Evolutionary conservation across 2,329 filamentous ascomycete species (phyloP).

Genomic region (Aspergillus felis): DNA sequence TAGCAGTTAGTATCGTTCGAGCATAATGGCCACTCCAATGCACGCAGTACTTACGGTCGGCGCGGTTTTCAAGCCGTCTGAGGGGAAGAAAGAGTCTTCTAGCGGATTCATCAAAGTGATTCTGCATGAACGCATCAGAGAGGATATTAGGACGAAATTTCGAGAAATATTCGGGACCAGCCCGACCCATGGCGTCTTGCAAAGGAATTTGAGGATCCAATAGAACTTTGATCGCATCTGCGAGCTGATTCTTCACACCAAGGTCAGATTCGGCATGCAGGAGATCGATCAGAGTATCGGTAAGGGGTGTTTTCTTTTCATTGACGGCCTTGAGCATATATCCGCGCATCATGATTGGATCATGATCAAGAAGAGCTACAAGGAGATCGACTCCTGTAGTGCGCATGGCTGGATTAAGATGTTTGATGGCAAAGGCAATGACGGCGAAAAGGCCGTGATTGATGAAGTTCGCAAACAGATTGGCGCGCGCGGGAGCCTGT

Average conservation of each 20-base stretch:
- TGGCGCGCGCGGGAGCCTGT: slow-evolving; percentile 74
- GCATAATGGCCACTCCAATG: neutral
- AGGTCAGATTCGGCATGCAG: slow-evolving; percentile 87
- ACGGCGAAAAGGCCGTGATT: slow-evolving; percentile 81
- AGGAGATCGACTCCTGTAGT: slow-evolving; percentile 92
- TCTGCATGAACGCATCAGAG: slow-evolving; percentile 78
- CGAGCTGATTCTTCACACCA: slow-evolving; percentile 91
- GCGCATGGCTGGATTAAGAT: slow-evolving; percentile 76
- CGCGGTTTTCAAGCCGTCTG: slow-evolving; percentile 68
- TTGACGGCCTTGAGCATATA: slow-evolving; percentile 90
- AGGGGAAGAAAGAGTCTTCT: slow-evolving; percentile 82
- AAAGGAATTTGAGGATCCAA: slow-evolving; percentile 67
- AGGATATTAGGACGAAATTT: slow-evolving; percentile 67
- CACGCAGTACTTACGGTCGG: slow-evolving; percentile 43
- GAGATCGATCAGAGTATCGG: slow-evolving; percentile 88
- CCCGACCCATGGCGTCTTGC: slow-evolving; percentile 56
- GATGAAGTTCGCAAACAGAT: slow-evolving; percentile 86
- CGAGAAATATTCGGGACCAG: slow-evolving; percentile 64
- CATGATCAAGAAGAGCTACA: slow-evolving; percentile 91
- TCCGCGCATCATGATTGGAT: slow-evolving; percentile 86
- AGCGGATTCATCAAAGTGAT: slow-evolving; percentile 86
- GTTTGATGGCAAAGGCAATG: slow-evolving; percentile 85
- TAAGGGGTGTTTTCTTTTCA: slow-evolving; percentile 79
- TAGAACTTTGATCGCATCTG: slow-evolving; percentile 90
- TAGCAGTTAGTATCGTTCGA: slow-evolving; percentile 5